Base-by-base conservation (phyloP, 2,329 filamentous ascomycete genomes). In the Hymenoscyphus scutula region DNA sequence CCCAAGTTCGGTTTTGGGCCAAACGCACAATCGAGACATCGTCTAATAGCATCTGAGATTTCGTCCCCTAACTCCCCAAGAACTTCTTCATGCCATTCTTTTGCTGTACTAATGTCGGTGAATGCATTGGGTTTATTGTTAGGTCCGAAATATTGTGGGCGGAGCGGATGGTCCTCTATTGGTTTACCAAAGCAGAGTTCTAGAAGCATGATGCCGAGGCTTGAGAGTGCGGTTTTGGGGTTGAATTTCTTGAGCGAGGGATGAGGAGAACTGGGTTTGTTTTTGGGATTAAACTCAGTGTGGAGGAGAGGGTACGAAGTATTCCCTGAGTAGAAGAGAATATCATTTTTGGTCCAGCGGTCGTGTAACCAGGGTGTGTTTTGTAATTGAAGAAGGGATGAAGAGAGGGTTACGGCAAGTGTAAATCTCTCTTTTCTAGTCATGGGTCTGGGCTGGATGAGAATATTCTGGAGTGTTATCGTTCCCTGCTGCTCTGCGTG, bases 361-460 rank as follows among this genome's bases (percentile, higher is more conserved):
- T 59, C 56, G 32, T 29, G 30, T 10, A 63, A 41, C 61, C 61
- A 63, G 19, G 61, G 57, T 15, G 61, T 63, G 10, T 53, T 37
- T 41, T 58, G 57, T n/a, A 63, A 41, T 51, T 63, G 57, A 15
- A 63, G 58, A 7, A 63, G 25, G 13, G 19, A 25, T 8, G 53
- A n/a, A 7, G 61, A 53, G 19, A 63, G 57, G 8, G 29, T 53
- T 11, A 63, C 19, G 11, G 61, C 57, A 8, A 63, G 37, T 37
- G 53, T 48, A 27, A 60, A 48, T 19, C 58, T 23, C 38, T 60
- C 45, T 38, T 54, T 30, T 17, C 58, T 37, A 5, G 58, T 60
- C 3, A 60, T n/a, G 48, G 32, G n/a, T 10, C 25, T 25, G 15
- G 58, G 10, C 27, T 60, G 19, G n/a, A 6, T 48, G 41, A 48